Evolutionary conservation across 2,329 filamentous ascomycete species (phyloP).

Genomic region (Microcyclospora pomicola): DNA sequence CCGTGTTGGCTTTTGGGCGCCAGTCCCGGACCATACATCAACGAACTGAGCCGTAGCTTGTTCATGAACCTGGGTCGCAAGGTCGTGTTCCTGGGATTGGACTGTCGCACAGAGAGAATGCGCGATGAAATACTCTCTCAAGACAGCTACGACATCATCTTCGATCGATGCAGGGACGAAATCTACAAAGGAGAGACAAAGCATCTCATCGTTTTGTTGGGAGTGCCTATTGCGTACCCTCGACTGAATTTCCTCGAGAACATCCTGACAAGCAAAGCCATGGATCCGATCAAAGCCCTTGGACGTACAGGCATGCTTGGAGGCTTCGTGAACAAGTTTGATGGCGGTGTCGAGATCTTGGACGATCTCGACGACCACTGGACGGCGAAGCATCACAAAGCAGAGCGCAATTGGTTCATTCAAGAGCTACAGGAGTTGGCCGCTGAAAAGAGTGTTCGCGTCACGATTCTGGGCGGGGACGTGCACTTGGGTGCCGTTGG

Average conservation of each 20-base stretch:
- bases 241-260: constrained; percentile 47
- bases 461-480: constrained; percentile 88
- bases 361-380: constrained; percentile 94
- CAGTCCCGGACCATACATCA: constrained; percentile 76
- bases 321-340: constrained; percentile 71
- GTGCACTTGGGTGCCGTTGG: constrained; percentile 87
- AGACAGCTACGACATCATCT: constrained; percentile 72
- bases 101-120: constrained; percentile 83
- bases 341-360: constrained; percentile 80
- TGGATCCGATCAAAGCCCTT: constrained; percentile 81
- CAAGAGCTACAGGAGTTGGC: constrained; percentile 88
- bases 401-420: constrained; percentile 72
- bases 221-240: constrained; percentile 46
- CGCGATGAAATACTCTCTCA: constrained; percentile 67
- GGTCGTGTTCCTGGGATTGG: constrained; percentile 71
- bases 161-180: constrained; percentile 72
- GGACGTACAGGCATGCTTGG: constrained; percentile 71
- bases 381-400: constrained; percentile 90
- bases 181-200: constrained; percentile 73
- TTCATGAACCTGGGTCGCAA: constrained; percentile 73
- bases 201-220: constrained; percentile 76
- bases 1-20: constrained; percentile 82
- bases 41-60: constrained; percentile 68
- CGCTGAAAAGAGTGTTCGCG: constrained; percentile 76
- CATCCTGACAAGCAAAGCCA: constrained; percentile 64